Base-by-base conservation (phyloP, 129 eudicot genomes). In the Arctium minus region DNA sequence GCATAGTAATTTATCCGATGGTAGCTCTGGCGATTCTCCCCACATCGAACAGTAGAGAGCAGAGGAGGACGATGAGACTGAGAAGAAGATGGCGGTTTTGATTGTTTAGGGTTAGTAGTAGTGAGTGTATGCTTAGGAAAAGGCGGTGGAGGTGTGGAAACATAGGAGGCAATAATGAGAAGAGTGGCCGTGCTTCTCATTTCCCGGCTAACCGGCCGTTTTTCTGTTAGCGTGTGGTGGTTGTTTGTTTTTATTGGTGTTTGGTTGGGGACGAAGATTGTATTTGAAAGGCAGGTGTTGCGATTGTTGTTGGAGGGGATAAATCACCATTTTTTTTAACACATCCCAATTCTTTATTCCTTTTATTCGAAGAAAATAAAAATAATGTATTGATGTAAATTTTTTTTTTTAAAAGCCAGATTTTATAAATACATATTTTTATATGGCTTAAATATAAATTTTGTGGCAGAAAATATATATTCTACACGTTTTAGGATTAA, bases 121-220 rank as follows among this genome's bases (percentile, higher is more conserved):
- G 77, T 48, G 73, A 76, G 78, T 1, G 84, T 38, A 79, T 70
- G 89, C 39, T 76, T 83, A 74, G 86, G 53, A 1, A 85, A 87
- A 56, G 84, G 50, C 8, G 80, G 85, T 15, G 83, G 88, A n/a
- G 87, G 80, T 38, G 79, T 79, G 85, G 78, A 38, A 48, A 75
- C 67, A 79, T 88, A 78, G 78, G 96, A 85, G 48, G 88, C 53
- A 17, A 84, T 83, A 77, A 85, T 84, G 73, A 82, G 77, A 6
- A 90, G 79, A 36, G 86, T 77, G 70, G 85, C 67, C 86, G 86
- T 69, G 88, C 83, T 88, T 69, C 88, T 89, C 95, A 91, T 87
- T 83, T 86, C 85, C 87, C 83, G 87, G 87, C 65, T 84, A 79
- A 84, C 83, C 80, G 83, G 79, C 39, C 42, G 83, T 67, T 75